phyloP scores from a whole-genome alignment of 148 eudicot species.

The Silene conica region DNA sequence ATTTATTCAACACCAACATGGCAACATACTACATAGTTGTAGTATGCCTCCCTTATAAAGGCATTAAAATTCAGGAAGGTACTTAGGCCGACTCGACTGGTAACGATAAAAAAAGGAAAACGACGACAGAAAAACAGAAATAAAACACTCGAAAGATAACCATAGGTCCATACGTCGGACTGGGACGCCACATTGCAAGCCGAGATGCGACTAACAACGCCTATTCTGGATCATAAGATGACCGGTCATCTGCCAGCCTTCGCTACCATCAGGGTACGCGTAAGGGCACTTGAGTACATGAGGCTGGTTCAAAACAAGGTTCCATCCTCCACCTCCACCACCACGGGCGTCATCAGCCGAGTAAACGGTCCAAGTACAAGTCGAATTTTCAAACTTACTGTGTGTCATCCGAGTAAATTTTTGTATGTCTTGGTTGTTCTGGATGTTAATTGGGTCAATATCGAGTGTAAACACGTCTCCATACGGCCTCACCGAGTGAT shows the following conservation, averaged over 20 bases:
- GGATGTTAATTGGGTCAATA: not conserved
- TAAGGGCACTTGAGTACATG: slow-evolving; percentile 3
- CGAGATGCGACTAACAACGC: not conserved
- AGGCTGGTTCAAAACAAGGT: not conserved
- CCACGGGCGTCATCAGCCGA: not conserved
- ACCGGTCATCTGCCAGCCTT: slow-evolving; percentile 9
- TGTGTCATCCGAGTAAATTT: slow-evolving; percentile 13
- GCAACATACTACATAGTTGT: no score
- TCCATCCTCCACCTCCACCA: slow-evolving; percentile 3
- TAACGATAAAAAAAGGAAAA: not conserved
- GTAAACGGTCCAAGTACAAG: slow-evolving; percentile 14
- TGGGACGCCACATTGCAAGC: not conserved
- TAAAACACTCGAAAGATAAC: no score
- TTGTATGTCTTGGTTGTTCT: slow-evolving; percentile 2
- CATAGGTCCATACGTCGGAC: no score
- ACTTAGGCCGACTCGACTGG: not conserved
- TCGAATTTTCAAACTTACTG: slow-evolving; percentile 19
- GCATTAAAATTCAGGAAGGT: not conserved
- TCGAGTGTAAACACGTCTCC: slow-evolving; percentile 16
- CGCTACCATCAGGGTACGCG: slow-evolving; percentile 1
- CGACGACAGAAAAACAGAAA: not conserved
- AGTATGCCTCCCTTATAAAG: no score
- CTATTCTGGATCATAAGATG: not conserved
- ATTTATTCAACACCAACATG: no score
- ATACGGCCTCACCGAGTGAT: not conserved